Conservation (phyloP, 139 green algal genomes). For the Nannochloris sp. region DNA sequence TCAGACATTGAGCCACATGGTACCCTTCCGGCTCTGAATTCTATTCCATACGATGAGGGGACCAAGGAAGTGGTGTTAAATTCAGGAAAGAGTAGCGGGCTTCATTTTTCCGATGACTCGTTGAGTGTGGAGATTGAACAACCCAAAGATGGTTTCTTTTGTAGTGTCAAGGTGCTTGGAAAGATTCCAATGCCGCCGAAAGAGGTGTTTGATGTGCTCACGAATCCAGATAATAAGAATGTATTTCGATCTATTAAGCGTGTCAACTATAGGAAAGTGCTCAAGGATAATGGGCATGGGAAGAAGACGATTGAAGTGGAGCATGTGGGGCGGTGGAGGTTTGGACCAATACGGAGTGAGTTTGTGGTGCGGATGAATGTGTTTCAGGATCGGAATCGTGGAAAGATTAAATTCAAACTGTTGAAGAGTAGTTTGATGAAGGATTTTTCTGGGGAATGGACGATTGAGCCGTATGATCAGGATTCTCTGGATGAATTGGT, state of each 20-base stretch:
- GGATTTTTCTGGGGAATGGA: conserved; percentile 9
- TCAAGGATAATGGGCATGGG: conserved; percentile 34
- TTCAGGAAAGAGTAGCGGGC: too few species aligned
- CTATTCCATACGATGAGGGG: too few species aligned
- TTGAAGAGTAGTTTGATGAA: conserved; percentile 8
- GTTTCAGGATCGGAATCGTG: conserved; percentile 27
- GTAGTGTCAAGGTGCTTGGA: conserved; percentile 1
- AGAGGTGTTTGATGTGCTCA: conserved; percentile 44
- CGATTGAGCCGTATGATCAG: not conserved
- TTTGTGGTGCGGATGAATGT: conserved; percentile 26
- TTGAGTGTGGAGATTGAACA: conserved; percentile 22
- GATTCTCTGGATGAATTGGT: conserved; percentile 9
- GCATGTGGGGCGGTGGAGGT: conserved; percentile 37
- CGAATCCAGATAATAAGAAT: conserved; percentile 32
- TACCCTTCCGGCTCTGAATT: not conserved
- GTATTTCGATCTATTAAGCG: conserved; percentile 54
- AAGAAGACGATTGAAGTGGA: conserved; percentile 44
- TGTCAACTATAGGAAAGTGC: conserved; percentile 33
- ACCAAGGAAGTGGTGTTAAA: too few species aligned
- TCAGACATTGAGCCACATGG: conserved; percentile 4
- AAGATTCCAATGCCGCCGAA: conserved; percentile 38
- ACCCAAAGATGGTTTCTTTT: conserved; percentile 12
- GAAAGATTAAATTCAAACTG: conserved; percentile 9
- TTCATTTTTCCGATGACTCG: conserved; percentile 7
- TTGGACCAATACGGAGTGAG: conserved; percentile 28